A percentile compares a stretch with the other conserved stretches of the same genome.
Conservation (phyloP, 2,329 filamentous ascomycete species). For the Stylonectria norvegica region DNA sequence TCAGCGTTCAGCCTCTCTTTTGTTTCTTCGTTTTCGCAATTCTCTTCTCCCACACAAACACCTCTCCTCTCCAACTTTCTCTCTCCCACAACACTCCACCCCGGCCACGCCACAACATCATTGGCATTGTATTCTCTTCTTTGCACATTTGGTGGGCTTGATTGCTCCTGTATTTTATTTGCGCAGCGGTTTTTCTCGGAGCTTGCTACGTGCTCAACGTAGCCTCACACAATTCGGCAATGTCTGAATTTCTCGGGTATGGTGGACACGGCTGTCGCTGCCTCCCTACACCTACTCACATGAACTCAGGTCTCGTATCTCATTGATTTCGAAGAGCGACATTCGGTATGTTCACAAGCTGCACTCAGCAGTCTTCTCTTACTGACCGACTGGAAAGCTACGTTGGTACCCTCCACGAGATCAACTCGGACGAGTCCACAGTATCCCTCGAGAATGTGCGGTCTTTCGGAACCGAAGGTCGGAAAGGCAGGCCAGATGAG, state of each 20-base stretch:
- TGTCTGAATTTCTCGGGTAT: conserved; percentile 62
- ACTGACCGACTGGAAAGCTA: conserved; percentile 61
- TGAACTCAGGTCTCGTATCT: conserved; percentile 75
- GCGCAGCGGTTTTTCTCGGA: conserved; percentile 20
- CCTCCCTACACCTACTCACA: conserved; percentile 33
- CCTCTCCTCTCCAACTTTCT: conserved; percentile 19
- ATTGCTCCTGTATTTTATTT: conserved; percentile 19
- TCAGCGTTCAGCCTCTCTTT: conserved; percentile 30
- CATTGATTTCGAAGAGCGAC: conserved; percentile 94
- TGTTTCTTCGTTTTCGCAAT: conserved; percentile 32
- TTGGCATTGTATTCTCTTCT: conserved; percentile 14
- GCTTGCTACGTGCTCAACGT: conserved; percentile 42
- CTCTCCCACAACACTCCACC: conserved; percentile 18
- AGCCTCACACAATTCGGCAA: conserved; percentile 35
- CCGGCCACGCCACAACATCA: conserved; percentile 2
- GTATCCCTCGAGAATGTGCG: conserved; percentile 96
- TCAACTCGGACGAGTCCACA: conserved; percentile 95
- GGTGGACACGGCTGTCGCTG: conserved; percentile 28
- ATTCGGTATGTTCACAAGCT: conserved; percentile 67
- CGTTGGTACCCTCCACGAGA: conserved; percentile 92
- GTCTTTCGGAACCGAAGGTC: conserved; percentile 91
- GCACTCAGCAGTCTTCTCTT: conserved; percentile 9
- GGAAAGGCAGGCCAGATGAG: conserved; percentile 71
- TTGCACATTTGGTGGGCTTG: conserved; percentile 15
- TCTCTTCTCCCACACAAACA: conserved; percentile 32